Percentiles rank a stretch among this genome's conserved stretches.
These are phyloP conservation scores for Triglochin maritima DNA, from an alignment of 106 monocot species.

Conservation along the genomic window DNA sequence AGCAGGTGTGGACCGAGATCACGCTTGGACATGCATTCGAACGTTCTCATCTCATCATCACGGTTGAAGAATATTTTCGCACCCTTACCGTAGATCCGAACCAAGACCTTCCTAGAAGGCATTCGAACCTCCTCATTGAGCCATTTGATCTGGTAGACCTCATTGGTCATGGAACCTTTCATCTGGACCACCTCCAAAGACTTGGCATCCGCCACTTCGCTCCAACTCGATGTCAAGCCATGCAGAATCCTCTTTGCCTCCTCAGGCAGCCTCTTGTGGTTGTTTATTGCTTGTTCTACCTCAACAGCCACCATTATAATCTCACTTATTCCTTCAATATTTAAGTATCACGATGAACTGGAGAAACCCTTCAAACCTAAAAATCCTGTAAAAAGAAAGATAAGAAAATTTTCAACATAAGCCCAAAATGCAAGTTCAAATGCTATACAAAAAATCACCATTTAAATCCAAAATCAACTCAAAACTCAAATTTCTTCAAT, in stretches of 20 bases:
- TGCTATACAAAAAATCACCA: too few species aligned
- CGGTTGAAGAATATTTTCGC: constrained; percentile 72
- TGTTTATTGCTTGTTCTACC: neutral
- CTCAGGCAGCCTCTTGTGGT: constrained; percentile 22
- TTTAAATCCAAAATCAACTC: neutral
- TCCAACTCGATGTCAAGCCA: constrained; percentile 54
- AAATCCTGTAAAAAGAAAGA: neutral
- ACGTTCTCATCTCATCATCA: constrained; percentile 57
- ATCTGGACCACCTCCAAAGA: constrained; percentile 58
- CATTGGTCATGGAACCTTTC: constrained; percentile 87
- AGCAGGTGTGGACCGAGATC: constrained; percentile 84
- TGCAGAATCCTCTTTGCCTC: constrained; percentile 56
- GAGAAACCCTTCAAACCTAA: neutral
- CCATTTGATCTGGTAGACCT: constrained; percentile 74
- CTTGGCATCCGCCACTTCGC: constrained; percentile 47
- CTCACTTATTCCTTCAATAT: neutral
- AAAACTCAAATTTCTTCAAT: neutral
- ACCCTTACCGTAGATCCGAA: constrained; percentile 81
- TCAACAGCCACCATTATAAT: neutral
- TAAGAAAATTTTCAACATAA: neutral
- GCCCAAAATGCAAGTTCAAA: neutral
- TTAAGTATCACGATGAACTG: neutral
- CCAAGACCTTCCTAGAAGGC: constrained; percentile 35
- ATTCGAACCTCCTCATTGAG: constrained; percentile 1
- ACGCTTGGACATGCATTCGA: constrained; percentile 70